Evolutionary conservation across 495 filamentous ascomycete species (phyloP).

Genomic region (Penicillium paradoxum): DNA sequence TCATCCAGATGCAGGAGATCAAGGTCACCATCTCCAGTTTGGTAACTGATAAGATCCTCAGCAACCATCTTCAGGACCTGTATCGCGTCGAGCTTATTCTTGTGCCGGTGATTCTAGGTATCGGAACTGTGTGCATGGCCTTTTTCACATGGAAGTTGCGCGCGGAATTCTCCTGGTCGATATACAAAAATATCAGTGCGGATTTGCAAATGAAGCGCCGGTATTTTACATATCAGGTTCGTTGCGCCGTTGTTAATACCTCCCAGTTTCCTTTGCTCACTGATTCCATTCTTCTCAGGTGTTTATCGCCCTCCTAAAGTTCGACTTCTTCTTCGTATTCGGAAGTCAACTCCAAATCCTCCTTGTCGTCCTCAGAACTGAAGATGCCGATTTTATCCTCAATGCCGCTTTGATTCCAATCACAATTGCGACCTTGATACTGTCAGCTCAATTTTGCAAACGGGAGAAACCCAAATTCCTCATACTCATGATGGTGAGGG

Average conservation of each 20-base stretch:
- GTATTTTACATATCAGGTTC: slow-evolving; percentile 15
- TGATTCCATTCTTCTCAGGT: slow-evolving; percentile 4
- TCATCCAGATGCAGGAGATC: slow-evolving; percentile 18
- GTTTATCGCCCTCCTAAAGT: slow-evolving; percentile 19
- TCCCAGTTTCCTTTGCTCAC: not conserved
- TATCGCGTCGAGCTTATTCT: slow-evolving; percentile 16
- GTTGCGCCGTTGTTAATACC: not conserved
- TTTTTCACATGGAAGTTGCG: slow-evolving; percentile 20
- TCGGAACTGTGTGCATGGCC: slow-evolving; percentile 12
- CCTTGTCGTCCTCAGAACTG: slow-evolving; percentile 3
- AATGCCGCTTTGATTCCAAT: slow-evolving; percentile 13
- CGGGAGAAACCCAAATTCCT: slow-evolving; percentile 16
- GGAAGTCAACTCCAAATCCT: slow-evolving; percentile 19
- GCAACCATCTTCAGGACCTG: not conserved
- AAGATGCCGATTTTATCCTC: slow-evolving; percentile 10
- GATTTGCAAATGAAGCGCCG: slow-evolving; percentile 19
- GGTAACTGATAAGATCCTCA: not conserved
- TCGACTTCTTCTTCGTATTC: slow-evolving; percentile 22
- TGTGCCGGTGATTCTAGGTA: slow-evolving; percentile 16
- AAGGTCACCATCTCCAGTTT: slow-evolving; percentile 9
- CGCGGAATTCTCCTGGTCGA: slow-evolving; percentile 16
- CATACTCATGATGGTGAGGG: slow-evolving; percentile 9
- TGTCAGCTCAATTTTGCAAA: slow-evolving; percentile 12
- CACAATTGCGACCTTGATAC: slow-evolving; percentile 7
- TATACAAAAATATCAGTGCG: slow-evolving; percentile 17